These are phyloP conservation scores for Ottelia alismoides DNA, from an alignment of 106 monocot species.

Conservation along the genomic window DNA sequence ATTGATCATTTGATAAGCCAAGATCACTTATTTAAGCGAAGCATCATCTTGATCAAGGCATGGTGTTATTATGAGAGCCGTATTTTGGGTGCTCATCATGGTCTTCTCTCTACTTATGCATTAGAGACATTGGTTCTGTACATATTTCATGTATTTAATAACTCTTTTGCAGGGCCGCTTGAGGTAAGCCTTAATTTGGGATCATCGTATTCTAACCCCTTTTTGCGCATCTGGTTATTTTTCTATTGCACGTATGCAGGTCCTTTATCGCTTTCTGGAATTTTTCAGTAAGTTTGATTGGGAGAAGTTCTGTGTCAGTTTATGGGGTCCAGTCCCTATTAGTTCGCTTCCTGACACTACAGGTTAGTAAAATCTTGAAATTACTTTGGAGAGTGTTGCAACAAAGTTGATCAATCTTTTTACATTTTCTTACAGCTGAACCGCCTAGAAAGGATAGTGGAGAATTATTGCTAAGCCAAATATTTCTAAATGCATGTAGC, in stretches of 20 bases:
- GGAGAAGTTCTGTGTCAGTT: conserved; percentile 91
- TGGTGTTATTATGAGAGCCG: conserved; percentile 98
- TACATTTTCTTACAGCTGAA: conserved; percentile 8
- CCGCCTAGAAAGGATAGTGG: conserved; percentile 18
- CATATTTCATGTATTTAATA: conserved; percentile 93
- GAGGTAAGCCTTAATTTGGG: conserved; percentile 37
- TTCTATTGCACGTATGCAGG: too few species aligned
- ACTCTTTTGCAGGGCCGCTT: conserved; percentile 87
- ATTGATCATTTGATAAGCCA: conserved; percentile 62
- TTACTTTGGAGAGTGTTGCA: neutral
- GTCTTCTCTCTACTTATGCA: conserved; percentile 97
- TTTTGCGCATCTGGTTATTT: too few species aligned
- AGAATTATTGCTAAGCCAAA: conserved; percentile 13
- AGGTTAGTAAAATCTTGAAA: conserved; percentile 2
- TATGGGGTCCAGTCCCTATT: conserved; percentile 34
- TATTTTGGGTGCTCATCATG: conserved; percentile 94
- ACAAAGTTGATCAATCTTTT: conserved; percentile 2
- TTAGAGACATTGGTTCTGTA: conserved; percentile 93
- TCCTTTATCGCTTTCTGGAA: conserved; percentile 91
- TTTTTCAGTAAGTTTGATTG: conserved; percentile 99
- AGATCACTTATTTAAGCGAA: conserved; percentile 88
- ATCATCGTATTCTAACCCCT: too few species aligned
- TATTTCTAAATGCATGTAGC: conserved; percentile 31
- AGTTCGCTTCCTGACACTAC: conserved; percentile 25
- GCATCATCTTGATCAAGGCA: conserved; percentile 91